Base-by-base conservation (phyloP, 345 rosid genomes). In the Syzygium jambos region DNA sequence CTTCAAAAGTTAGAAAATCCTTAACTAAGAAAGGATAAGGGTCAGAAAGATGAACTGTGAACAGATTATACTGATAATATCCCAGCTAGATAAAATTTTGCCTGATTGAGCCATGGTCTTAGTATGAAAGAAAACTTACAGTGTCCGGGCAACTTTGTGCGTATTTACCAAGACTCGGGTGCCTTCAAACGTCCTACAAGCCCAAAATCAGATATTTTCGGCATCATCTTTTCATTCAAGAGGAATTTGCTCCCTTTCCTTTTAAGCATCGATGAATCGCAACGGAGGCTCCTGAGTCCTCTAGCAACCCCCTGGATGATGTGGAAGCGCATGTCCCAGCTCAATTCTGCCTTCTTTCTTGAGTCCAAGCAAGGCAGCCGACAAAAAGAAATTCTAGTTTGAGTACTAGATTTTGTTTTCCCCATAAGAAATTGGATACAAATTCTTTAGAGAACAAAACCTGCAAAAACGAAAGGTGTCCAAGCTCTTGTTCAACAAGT, bases 201-300 rank as follows among this genome's bases (percentile, higher is more conserved):
- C 10, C 93, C 92, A 86, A 92, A 92, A 85, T 92, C 92, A 27
- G 92, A 92, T 21, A 91, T 90, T 86, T 86, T 91, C 4, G 90
- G 90, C 19, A 87, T 90, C 93, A 91, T 88, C 25, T 86, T 89
- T 5, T 23, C 89, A 68, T 92, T 92, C 19, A 91, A 84, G 30
- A 89, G 86, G 61, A 90, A 77, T 68, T 92, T 90, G 85, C 92
- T 88, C 12, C 87, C 54, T 51, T 91, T 92, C 87, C 54, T 51
- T 91, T 92, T 22, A 91, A 59, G 85, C 91, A n/a, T n/a, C n/a
- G n/a, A n/a, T n/a, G n/a, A n/a, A n/a, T n/a, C 94, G 22, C 85
- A 83, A 68, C 90, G 93, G 11, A 92, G 91, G 82, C 90, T 91
- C 2, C 89, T 15, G 25, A 91, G 63, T 27, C 92, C 92, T 12